A percentile compares a stretch with the other conserved stretches of the same genome.
These are phyloP conservation scores for Ustilago tritici DNA, from an alignment of 1,284 basidiomycete genomes.

Conservation along the genomic window DNA sequence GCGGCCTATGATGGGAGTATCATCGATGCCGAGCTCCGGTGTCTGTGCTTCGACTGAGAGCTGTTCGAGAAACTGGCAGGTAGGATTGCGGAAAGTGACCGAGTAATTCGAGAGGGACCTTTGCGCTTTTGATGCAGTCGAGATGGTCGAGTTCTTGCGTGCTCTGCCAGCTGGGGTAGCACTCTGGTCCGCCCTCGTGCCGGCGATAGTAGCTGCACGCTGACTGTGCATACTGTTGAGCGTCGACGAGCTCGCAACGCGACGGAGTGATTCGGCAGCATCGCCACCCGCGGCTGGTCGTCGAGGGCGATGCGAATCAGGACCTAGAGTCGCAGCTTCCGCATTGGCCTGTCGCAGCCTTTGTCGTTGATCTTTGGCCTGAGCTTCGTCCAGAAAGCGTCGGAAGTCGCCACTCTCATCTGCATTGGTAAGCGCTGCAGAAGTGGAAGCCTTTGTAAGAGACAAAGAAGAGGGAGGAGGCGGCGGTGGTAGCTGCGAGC, in stretches of 20 bases:
- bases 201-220: constrained; percentile 1
- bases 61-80: constrained; percentile 39
- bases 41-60: constrained; percentile 36
- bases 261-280: constrained; percentile 36
- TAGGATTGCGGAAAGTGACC: constrained; percentile 43
- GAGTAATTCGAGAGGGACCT: constrained; percentile 36
- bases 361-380: constrained; percentile 19
- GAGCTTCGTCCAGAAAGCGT: constrained; percentile 30
- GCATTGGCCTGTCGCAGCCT: constrained; percentile 7
- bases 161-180: constrained; percentile 2
- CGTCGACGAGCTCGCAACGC: constrained; percentile 39
- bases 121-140: constrained; percentile 15
- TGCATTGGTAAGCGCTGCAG: constrained; percentile 26
- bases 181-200: constrained; percentile 1
- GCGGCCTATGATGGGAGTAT: constrained; percentile 26
- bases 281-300: not conserved
- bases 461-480: constrained; percentile 22
- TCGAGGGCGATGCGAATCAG: not conserved
- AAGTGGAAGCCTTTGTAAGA: constrained; percentile 29
- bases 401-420: constrained; percentile 44
- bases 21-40: constrained; percentile 35
- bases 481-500: constrained; percentile 3
- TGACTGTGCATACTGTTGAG: constrained; percentile 28
- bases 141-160: constrained; percentile 15
- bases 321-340: not conserved